Evolutionary conservation across 2,329 filamentous ascomycete genomes (phyloP).

Genomic region (Teratosphaeriaceae sp.): DNA sequence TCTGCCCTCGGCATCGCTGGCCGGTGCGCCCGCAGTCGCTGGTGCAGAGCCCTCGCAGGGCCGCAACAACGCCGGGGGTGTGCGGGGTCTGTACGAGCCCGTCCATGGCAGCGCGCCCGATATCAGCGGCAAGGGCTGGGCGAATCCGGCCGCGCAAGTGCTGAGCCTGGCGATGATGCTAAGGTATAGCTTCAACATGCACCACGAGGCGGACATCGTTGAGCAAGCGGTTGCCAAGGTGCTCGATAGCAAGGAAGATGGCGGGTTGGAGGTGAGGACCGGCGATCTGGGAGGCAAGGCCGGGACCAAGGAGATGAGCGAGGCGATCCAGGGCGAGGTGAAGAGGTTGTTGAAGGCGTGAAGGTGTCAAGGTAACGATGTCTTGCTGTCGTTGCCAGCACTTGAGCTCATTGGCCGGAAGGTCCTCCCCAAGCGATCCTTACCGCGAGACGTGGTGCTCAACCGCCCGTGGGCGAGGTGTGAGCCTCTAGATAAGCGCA

Average conservation of each 20-base stretch:
- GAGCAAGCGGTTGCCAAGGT: constrained; percentile 47
- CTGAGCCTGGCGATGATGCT: constrained; percentile 30
- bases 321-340: constrained; percentile 30
- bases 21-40: constrained; percentile 18
- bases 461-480: too few species aligned
- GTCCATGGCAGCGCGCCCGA: constrained; percentile 30
- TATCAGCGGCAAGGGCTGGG: constrained; percentile 27
- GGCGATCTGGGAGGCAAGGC: constrained; percentile 48
- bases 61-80: constrained; percentile 35
- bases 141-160: constrained; percentile 28
- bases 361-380: too few species aligned
- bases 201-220: constrained; percentile 34
- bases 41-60: constrained; percentile 15
- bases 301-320: constrained; percentile 38
- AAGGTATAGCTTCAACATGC: constrained; percentile 29
- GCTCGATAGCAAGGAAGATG: constrained; percentile 48
- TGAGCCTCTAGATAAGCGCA: constrained; percentile 2
- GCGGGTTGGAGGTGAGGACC: constrained; percentile 46
- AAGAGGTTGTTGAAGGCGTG: constrained; percentile 14
- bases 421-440: too few species aligned
- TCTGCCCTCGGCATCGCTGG: constrained; percentile 37
- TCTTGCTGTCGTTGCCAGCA: too few species aligned
- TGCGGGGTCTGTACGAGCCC: constrained; percentile 30
- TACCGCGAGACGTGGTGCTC: too few species aligned
- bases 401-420: too few species aligned